phyloP scores from a whole-genome alignment of 2,329 filamentous ascomycete species.

The Diaporthe sp. region DNA sequence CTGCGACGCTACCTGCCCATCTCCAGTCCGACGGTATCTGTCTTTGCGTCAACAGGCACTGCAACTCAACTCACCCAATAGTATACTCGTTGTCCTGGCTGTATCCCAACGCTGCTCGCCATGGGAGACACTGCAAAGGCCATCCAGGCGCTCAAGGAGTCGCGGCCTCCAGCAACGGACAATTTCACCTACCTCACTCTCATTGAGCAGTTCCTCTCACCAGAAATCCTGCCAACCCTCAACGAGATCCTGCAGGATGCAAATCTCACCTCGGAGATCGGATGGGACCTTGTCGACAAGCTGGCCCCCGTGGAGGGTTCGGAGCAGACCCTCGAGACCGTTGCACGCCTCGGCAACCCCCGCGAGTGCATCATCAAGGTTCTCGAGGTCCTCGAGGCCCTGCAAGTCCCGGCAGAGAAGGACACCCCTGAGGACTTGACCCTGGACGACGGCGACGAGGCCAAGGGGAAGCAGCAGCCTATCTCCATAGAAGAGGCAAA shows the following conservation, averaged over 20 bases:
- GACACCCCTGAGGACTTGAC: slow-evolving; percentile 39
- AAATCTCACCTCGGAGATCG: slow-evolving; percentile 80
- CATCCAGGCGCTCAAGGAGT: slow-evolving; percentile 61
- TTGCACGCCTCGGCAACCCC: slow-evolving; percentile 83
- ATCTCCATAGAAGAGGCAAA: slow-evolving; percentile 32
- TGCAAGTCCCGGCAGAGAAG: slow-evolving; percentile 60
- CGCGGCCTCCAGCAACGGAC: slow-evolving; percentile 69
- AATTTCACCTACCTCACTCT: slow-evolving; percentile 83
- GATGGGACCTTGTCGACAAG: slow-evolving; percentile 86
- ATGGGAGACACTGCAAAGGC: slow-evolving; percentile 52
- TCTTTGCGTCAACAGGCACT: neutral
- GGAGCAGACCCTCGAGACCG: slow-evolving; percentile 78
- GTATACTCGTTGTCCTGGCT: neutral
- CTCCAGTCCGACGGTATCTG: neutral
- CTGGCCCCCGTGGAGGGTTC: slow-evolving; percentile 76
- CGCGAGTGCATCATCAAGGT: slow-evolving; percentile 86
- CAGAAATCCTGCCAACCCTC: slow-evolving; percentile 75
- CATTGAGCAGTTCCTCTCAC: slow-evolving; percentile 78
- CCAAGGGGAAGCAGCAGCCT: slow-evolving; percentile 21
- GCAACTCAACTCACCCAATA: neutral
- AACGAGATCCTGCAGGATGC: slow-evolving; percentile 71
- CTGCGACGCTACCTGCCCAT: slow-evolving; percentile 9
- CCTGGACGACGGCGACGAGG: slow-evolving; percentile 42
- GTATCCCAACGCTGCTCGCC: slow-evolving; percentile 7
- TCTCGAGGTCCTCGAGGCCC: slow-evolving; percentile 76